Conservation (phyloP, 2,329 filamentous ascomycete species). For the Fusarium mangiferae region DNA sequence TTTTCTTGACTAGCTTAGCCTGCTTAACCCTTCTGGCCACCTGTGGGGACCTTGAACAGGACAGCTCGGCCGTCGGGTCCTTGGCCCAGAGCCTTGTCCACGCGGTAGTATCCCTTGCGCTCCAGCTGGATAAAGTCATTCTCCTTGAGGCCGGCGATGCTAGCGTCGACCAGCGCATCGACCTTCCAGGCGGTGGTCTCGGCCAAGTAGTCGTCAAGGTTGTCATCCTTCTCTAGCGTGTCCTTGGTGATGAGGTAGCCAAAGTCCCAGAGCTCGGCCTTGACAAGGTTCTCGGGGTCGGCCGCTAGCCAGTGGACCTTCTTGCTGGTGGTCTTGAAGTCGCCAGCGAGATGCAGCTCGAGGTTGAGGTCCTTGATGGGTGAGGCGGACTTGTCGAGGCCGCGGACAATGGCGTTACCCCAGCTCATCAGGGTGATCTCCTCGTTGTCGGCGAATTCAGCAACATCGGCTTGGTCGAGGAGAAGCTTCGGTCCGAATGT, state of each 20-base stretch:
- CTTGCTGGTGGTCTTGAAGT: conserved; percentile 95
- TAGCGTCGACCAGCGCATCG: conserved; percentile 82
- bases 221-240: conserved; percentile 88
- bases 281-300: conserved; percentile 79
- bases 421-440: conserved; percentile 97
- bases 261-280: conserved; percentile 91
- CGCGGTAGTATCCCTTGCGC: conserved; percentile 89
- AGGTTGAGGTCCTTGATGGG: conserved; percentile 77
- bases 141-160: conserved; percentile 80
- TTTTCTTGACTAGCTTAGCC: neutral
- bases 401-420: conserved; percentile 87
- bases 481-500: conserved; percentile 79
- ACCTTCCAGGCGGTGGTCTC: conserved; percentile 78
- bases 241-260: conserved; percentile 97
- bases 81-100: conserved; percentile 72
- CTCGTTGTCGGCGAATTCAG: conserved; percentile 83
- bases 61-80: conserved; percentile 64
- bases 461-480: conserved; percentile 87
- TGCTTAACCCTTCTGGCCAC: conserved; percentile 53
- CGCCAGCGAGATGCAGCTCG: conserved; percentile 90
- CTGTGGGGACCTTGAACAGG: conserved; percentile 68
- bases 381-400: conserved; percentile 63
- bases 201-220: conserved; percentile 85
- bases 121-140: conserved; percentile 97
- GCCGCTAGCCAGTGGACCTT: conserved; percentile 94